Evolutionary conservation across 345 rosid genomes (phyloP).

Genomic region (Balakata baccata): DNA sequence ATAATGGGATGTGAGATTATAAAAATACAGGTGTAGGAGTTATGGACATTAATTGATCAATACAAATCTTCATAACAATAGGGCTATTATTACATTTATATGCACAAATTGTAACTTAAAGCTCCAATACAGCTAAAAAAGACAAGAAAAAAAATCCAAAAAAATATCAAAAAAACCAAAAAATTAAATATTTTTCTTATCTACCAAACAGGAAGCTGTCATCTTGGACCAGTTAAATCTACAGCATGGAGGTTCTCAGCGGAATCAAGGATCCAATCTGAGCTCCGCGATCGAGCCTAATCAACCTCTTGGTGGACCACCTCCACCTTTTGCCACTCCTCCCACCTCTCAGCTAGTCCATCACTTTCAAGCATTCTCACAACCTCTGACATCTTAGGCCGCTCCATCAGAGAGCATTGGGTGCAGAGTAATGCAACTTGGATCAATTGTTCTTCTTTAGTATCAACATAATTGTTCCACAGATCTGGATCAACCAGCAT

Average conservation of each 20-base stretch:
- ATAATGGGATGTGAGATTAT: no score
- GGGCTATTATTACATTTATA: slow-evolving; percentile 8
- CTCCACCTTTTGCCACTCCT: slow-evolving; percentile 35
- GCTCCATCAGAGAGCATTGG: slow-evolving; percentile 30
- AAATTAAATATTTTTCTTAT: slow-evolving; percentile 7
- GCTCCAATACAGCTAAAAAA: not conserved
- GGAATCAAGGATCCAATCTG: slow-evolving; percentile 32
- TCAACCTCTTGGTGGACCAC: slow-evolving; percentile 24
- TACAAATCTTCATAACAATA: no score
- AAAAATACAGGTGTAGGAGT: no score
- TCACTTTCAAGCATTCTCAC: slow-evolving; percentile 37
- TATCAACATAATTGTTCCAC: slow-evolving; percentile 23
- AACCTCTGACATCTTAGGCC: slow-evolving; percentile 34
- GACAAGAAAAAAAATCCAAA: not conserved
- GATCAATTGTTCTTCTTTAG: slow-evolving; percentile 32
- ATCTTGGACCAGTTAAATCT: slow-evolving; percentile 32
- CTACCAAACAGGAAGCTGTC: slow-evolving; percentile 2
- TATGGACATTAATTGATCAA: no score
- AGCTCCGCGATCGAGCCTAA: slow-evolving; percentile 18
- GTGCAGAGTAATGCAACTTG: slow-evolving; percentile 32
- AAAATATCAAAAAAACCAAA: not conserved
- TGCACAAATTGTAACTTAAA: slow-evolving; percentile 13
- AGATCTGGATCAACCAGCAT: slow-evolving; percentile 36
- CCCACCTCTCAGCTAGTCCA: slow-evolving; percentile 33
- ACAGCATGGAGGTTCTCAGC: slow-evolving; percentile 32